Evolutionary conservation across 2,329 filamentous ascomycete genomes (phyloP), one percentile per base, ranked within the genome.

Genomic region (Ampelomyces quisqualis): DNA sequence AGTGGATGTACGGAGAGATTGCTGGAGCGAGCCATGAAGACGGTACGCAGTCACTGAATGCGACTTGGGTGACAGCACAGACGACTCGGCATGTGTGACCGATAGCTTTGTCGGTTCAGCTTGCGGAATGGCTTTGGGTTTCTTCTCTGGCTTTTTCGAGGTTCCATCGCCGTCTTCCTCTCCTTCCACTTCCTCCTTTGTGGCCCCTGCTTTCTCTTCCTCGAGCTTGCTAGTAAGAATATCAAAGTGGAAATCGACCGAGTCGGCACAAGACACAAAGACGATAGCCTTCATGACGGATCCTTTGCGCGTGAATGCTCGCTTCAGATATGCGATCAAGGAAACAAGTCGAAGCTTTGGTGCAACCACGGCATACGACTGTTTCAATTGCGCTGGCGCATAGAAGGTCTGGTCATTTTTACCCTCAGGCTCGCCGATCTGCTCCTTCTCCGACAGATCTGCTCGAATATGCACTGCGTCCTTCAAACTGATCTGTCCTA

Each of bases 221-320:
- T 62, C 62, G 4, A 64, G 53, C 10, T 65, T 46, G 45, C 58
- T 71, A 5, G 76, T 84, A 42, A 98, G 80, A 3, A 95, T 73
- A 46, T 94, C 86, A 65, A 90, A 97, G 67, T 97, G 91, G 58
- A 96, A 98, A 65, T 98, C 90, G 44, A 97, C 93, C 1, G 89
- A 93, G 66, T 98, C 93, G 14, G 93, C 90, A 60, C 93, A 98
- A 8, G 91, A 95, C 34, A 98, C 87, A 71, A 98, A 98, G 23
- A 98, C 78, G 46, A 98, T 96, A 15, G 86, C 88, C 69, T 98
- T 97, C 88, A 95, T 96, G 13, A 95, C 87, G 1, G 88, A 89
- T 0, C 90, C 91, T 67, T 86, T 88, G 13, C 90, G 80, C 42
- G 88, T 84, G 67, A 98, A 97, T 0, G 90, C 84, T 13, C 89